These are phyloP conservation scores for Globisporangium apiculatum DNA, from an alignment of 352 stramenopile genomes.

Conservation along the genomic window DNA sequence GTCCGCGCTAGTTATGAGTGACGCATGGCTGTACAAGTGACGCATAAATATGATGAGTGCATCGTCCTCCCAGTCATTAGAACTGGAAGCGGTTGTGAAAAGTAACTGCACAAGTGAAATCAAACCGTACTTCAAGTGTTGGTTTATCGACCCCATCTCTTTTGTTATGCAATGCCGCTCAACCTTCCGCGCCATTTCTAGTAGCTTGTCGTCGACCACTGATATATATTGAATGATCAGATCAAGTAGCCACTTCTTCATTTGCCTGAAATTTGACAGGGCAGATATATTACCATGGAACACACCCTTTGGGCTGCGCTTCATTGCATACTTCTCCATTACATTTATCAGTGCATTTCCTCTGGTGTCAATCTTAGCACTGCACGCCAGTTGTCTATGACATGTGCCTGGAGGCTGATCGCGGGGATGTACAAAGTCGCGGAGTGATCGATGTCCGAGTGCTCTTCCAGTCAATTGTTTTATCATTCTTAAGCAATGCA, in stretches of 20 bases:
- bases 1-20: slow-evolving; percentile 17
- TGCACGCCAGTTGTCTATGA: not conserved
- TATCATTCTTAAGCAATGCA: not conserved
- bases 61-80: slow-evolving; percentile 24
- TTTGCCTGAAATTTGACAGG: not conserved
- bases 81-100: slow-evolving; percentile 11
- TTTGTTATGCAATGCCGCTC: slow-evolving; percentile 13
- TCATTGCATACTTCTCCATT: slow-evolving; percentile 1
- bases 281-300: not conserved
- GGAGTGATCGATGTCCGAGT: not conserved
- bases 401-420: not conserved
- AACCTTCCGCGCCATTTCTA: not conserved
- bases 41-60: slow-evolving; percentile 21
- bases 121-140: slow-evolving; percentile 26
- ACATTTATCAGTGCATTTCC: not conserved
- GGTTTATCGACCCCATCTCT: slow-evolving; percentile 15
- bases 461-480: not conserved
- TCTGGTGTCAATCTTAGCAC: not conserved
- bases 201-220: not conserved
- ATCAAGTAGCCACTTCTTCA: not conserved
- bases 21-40: slow-evolving; percentile 19
- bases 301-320: not conserved
- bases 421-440: not conserved
- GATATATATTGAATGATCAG: not conserved
- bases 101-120: slow-evolving; percentile 13